Percentiles rank a stretch among this genome's conserved stretches.
These are phyloP conservation scores for Inonotus obliquus DNA, from an alignment of 1,284 basidiomycete genomes.

Conservation along the genomic window DNA sequence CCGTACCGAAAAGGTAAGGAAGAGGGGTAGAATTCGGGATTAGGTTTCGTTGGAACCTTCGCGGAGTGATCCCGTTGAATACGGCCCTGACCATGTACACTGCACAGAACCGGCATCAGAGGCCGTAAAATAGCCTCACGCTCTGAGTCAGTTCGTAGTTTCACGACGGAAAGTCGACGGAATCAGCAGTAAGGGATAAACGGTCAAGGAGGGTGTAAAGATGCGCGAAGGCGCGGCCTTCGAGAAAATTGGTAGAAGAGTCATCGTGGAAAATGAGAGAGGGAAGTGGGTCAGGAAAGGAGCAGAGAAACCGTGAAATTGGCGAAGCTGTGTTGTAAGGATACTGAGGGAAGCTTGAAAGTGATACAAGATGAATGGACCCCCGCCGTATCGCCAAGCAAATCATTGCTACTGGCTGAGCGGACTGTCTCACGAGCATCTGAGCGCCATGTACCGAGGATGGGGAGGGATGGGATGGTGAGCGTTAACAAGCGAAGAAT, in stretches of 20 bases:
- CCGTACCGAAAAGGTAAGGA: not conserved
- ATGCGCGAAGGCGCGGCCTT: not conserved
- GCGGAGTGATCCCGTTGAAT: not conserved
- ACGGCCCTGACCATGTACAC: not conserved
- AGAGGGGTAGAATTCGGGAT: not conserved
- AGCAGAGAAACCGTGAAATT: not conserved
- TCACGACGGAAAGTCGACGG: not conserved
- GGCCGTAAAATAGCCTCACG: not conserved
- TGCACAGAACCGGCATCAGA: not conserved
- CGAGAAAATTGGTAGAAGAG: not conserved
- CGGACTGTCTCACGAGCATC: not conserved
- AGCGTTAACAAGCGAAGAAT: not conserved
- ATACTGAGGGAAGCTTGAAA: not conserved
- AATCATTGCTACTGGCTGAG: not conserved
- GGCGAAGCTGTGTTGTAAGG: not conserved
- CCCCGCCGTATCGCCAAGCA: not conserved
- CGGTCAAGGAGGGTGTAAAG: not conserved
- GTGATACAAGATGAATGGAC: not conserved
- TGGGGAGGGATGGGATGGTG: not conserved
- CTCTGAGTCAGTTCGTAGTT: not conserved
- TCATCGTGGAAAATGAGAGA: not conserved
- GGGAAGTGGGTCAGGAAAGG: not conserved
- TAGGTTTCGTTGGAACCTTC: conserved; percentile 7
- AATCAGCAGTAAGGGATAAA: not conserved
- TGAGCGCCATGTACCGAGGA: not conserved